Evolutionary conservation across 2,329 filamentous ascomycete genomes (phyloP).

Genomic region (Botrytis fragariae): DNA sequence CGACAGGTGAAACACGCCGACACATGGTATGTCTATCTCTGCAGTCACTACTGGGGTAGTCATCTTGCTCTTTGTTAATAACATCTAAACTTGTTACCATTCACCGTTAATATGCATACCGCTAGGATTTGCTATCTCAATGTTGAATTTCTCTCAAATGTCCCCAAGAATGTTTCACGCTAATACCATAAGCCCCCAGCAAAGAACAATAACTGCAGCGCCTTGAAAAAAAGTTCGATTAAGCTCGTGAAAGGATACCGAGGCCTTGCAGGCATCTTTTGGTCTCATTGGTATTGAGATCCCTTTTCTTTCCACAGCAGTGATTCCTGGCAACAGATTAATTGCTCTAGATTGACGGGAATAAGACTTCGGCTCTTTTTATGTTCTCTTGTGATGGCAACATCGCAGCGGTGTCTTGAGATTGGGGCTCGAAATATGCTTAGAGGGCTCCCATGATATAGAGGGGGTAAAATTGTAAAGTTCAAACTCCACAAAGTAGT

Average conservation of each 20-base stretch:
- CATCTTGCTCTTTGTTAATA: neutral
- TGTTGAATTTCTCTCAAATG: neutral
- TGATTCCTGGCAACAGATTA: neutral
- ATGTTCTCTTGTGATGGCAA: neutral
- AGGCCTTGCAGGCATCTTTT: neutral
- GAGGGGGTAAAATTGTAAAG: neutral
- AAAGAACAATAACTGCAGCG: neutral
- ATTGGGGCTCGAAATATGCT: neutral
- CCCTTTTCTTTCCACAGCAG: neutral
- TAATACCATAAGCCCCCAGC: neutral
- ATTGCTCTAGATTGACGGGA: neutral
- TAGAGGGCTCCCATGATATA: neutral
- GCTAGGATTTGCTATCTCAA: neutral
- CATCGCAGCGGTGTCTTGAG: neutral
- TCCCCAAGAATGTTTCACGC: neutral
- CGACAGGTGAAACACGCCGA: neutral
- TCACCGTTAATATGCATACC: neutral
- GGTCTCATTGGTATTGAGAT: neutral
- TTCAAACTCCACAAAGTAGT: neutral
- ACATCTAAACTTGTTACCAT: neutral
- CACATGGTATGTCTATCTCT: neutral
- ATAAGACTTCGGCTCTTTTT: neutral
- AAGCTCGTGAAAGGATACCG: neutral
- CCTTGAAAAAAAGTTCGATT: neutral
- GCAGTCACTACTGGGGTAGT: neutral